Base-by-base conservation (phyloP, 2,329 filamentous ascomycete genomes). In the Diaporthe helianthi region DNA sequence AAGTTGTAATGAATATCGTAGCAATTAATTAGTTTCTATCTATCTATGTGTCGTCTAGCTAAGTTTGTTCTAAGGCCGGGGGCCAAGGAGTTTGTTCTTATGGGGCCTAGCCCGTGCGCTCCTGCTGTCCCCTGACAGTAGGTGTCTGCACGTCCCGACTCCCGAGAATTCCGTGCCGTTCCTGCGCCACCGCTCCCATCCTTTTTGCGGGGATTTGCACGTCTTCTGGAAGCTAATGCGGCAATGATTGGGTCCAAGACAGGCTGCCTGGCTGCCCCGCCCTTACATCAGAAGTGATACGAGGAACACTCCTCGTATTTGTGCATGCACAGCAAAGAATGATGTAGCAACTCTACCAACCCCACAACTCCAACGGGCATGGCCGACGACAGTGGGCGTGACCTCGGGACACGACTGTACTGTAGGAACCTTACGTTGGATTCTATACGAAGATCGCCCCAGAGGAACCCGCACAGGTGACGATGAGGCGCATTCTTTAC, bases 271-370 rank as follows among this genome's bases (percentile, higher is more conserved):
- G 19, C 29, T 19, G 41, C 58, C 58, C 58, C 58, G 58, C 58
- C 58, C 44, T 63, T 63, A 63, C 58, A 63, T 63, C 41, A 47
- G 41, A 61, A 61, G 58, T 61, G 41, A 61, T 63, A 63, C 58
- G 58, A 63, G 58, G 44, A 26, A 22, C n/a, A 26, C 9, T 13
- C 41, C 58, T 63, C 58, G 58, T 63, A 63, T 63, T 63, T 36
- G 5, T 7, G 29, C 9, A 24, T 19, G 44, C 15, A 38, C n/a
- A 63, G 26, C 58, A 63, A 8, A 63, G 41, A 31, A 36, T 19
- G n/a, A 61, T 61, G 58, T 61, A 47, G 58, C 38, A 61, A 47
- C 41, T 33, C 58, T 47, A 47, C 41, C 4, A n/a, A 31, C 38
- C 41, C 58, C 41, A 33, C 41, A 61, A 19, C 58, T 61, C 26